Base-by-base conservation (phyloP, 2,329 filamentous ascomycete species). In the Cercospora zeae-maydis region DNA sequence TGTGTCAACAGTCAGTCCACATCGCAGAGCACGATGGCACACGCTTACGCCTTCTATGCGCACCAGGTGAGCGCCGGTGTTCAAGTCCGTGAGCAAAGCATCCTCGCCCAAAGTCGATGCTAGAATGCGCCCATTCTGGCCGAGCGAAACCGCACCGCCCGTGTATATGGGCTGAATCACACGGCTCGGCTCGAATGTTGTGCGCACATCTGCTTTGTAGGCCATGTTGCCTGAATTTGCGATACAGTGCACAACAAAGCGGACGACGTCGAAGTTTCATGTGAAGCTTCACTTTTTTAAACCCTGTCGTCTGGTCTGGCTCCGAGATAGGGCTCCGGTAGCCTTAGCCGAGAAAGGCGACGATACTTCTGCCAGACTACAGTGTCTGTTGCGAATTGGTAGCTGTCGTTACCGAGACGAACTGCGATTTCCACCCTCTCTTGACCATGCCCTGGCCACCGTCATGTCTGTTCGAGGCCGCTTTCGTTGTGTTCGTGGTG, bases 141-240 rank as follows among this genome's bases (percentile, higher is more conserved):
- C 92, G 65, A 98, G 84, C 31, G 91, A 87, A 63, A 96, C 87
- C 68, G 90, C 89, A 47, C 95, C 95, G 59, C 95, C 95, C 1
- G 93, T 96, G 75, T 95, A 97, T 55, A 98, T 93, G 19, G 95
- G 95, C 71, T 92, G 90, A 61, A 99, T 90, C 53, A 92, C 90
- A 72, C 89, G 87, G 68, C 84, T 84, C 63, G 89, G 86, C 73
- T 96, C 91, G 76, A 97, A 99, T 3, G 93, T 96, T 62, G 92
- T 97, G 82, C 92, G 96, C 70, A 83, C 77, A 42, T 79, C 80
- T 65, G 83, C 77, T 75, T 83, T 83, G 72, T 83, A 84, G 70
- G 81, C 79, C 81, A 83, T 83, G 6, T 37, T 65, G 47, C 36
- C 27, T 45, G n/a, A 13, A 8, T 56, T 11, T 34, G 16, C 37